These are phyloP conservation scores for Chaetomium tenue DNA, from an alignment of 495 filamentous ascomycete species.

Conservation along the genomic window DNA sequence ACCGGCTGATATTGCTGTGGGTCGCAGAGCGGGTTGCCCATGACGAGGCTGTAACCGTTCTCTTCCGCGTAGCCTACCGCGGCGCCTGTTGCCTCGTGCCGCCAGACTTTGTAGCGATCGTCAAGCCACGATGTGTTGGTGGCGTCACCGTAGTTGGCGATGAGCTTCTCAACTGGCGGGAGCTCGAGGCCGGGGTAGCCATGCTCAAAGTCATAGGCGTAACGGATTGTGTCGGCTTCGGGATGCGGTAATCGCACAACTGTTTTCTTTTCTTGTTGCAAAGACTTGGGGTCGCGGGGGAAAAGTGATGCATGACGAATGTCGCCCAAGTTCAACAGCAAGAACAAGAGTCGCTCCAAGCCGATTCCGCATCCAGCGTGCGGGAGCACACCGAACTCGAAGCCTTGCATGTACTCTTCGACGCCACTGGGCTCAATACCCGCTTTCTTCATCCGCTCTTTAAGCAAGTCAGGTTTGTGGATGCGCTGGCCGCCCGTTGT, in stretches of 20 bases:
- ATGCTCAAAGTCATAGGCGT: slow-evolving; percentile 45
- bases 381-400: slow-evolving; percentile 83
- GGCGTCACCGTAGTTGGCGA: slow-evolving; percentile 87
- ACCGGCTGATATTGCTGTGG: slow-evolving; percentile 65
- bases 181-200: slow-evolving; percentile 49
- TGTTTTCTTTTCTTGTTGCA: slow-evolving; percentile 55
- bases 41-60: slow-evolving; percentile 70
- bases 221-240: slow-evolving; percentile 70
- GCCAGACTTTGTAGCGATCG: slow-evolving; percentile 78
- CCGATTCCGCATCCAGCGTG: slow-evolving; percentile 91
- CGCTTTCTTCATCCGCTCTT: slow-evolving; percentile 69
- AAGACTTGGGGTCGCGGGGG: slow-evolving; percentile 76
- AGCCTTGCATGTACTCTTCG: slow-evolving; percentile 85
- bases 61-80: slow-evolving; percentile 74
- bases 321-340: slow-evolving; percentile 80
- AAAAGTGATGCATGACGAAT: slow-evolving; percentile 84
- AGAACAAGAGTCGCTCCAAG: slow-evolving; percentile 81
- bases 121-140: slow-evolving; percentile 87
- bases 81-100: slow-evolving; percentile 70
- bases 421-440: slow-evolving; percentile 73
- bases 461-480: slow-evolving; percentile 71
- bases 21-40: slow-evolving; percentile 80
- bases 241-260: slow-evolving; percentile 65
- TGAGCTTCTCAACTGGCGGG: slow-evolving; percentile 73
- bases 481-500: slow-evolving; percentile 90